Base-by-base conservation (phyloP, 331 rosid species). In the Malus hybrid region DNA sequence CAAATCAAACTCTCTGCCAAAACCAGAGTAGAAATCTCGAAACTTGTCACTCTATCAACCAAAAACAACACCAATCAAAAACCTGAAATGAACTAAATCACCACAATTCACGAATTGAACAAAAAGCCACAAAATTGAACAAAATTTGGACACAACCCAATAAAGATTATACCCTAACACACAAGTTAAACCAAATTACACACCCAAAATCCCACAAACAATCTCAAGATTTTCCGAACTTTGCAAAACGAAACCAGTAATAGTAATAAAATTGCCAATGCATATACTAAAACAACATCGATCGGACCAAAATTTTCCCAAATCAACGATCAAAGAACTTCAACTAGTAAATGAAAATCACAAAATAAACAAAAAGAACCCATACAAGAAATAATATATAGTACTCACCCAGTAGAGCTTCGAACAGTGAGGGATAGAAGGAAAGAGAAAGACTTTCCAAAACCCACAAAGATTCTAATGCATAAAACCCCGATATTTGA, bases 361-460 rank as follows among this genome's bases (percentile, higher is more conserved):
- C 28, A 29, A 33, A 34, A 34, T 1, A 29, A 16, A 28, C 73
- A 62, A 70, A 61, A 80, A 78, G 3, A 14, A 6, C 16, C 0
- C 50, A 19, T 6, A 34, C 6, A 39, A 48, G 7, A 15, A 22
- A n/a, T 7, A 55, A 65, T 64, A 19, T 31, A 22, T 61, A 75
- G 75, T 61, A 87, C 94, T 88, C 88, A 92, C 94, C 89, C 46
- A 42, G 83, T 65, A 69, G 69, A 85, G 83, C 83, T 69, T 79
- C 78, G 86, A 79, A 76, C 69, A 79, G 80, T 46, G 32, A 56
- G 3, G 1, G 15, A 42, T 10, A 42, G 54, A 24, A 18, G 57
- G 42, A 73, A 69, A 31, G 28, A 83, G 19, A 33, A 32, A 64
- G 15, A 32, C 80, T 55, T 32, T 16, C 44, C 71, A 67, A 34